These are phyloP conservation scores for Globisporangium iwayamae DNA, from an alignment of 352 stramenopile species.

Conservation along the genomic window DNA sequence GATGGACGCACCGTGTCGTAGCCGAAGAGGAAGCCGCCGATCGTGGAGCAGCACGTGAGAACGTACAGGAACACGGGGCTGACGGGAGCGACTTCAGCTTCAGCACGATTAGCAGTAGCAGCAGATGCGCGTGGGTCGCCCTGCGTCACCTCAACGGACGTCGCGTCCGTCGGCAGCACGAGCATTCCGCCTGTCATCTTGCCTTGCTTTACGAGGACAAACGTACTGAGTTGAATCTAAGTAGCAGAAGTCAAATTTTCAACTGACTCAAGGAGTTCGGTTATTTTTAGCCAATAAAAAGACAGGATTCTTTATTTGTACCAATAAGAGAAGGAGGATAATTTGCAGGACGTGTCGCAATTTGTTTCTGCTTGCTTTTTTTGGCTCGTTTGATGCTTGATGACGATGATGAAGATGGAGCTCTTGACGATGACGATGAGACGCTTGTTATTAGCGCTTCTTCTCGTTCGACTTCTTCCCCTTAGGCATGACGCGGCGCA, in stretches of 20 bases:
- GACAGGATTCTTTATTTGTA: not conserved
- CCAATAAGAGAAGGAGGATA: not conserved
- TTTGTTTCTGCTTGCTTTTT: not conserved
- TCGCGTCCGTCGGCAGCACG: not conserved
- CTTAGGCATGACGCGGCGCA: conserved; percentile 54
- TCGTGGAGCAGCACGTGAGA: conserved; percentile 65
- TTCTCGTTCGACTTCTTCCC: conserved; percentile 32
- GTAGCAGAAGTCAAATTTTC: not conserved
- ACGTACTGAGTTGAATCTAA: not conserved
- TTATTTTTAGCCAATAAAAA: not conserved
- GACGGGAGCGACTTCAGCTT: not conserved
- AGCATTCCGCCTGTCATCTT: conserved; percentile 4
- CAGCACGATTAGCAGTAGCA: not conserved
- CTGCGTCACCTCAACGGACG: not conserved
- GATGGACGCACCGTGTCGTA: conserved; percentile 58
- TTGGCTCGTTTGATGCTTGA: not conserved
- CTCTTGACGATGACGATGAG: no score
- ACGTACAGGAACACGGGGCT: conserved; percentile 44
- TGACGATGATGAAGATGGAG: no score
- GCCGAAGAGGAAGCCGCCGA: conserved; percentile 78
- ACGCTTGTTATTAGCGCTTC: conserved; percentile 20
- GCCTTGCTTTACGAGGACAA: not conserved
- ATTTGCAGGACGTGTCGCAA: not conserved
- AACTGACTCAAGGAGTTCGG: not conserved
- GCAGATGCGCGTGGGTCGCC: not conserved